Base-by-base conservation (phyloP, 2,329 filamentous ascomycete genomes). In the Penicillium crustosum region DNA sequence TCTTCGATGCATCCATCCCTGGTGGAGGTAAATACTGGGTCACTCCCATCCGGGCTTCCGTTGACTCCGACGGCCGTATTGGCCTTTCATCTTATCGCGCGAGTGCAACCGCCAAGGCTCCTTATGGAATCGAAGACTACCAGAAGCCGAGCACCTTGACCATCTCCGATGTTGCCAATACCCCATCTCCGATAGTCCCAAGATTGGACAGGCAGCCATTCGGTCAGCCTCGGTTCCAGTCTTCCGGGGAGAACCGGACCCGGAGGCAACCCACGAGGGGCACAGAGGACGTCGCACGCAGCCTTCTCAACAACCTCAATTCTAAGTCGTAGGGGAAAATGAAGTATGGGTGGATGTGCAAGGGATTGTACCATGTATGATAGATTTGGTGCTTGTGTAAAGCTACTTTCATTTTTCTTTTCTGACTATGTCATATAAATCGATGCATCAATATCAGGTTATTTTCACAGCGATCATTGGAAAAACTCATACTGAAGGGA, bases 21-120 rank as follows among this genome's bases (percentile, higher is more conserved):
- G 82, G 82, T 45, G 83, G 83, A 53, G 78, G 77, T 55, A 85
- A 84, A 64, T 71, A 83, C 55, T 79, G 76, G 74, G 79, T 83
- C 25, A 75, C 77, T 19, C 79, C 82, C 2, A 69, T 73, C 43
- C 77, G 75, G 41, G 82, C 80, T 23, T 70, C 66, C 44, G 70
- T 83, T 35, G 74, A 80, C 58, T 74, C 79, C 21, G 67, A 75
- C 12, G 80, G 80, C 36, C 73, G 72, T 38, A 75, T 83, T 56
- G 65, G 66, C 5, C 70, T 83, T 47, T 63, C 68, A 15, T 71
- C 70, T 21, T 68, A 67, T 55, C 69, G 71, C 31, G 73, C 73
- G 13, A 71, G 66, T 39, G 61, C 68, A n/a, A 66, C 65, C 19
- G 55, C 70, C 8, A 73, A 73, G 59, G 67, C 72, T 17, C 71